A percentile compares a stretch with the other conserved stretches of the same genome.
phyloP scores from a whole-genome alignment of 345 rosid species.

The Dimocarpus longan region DNA sequence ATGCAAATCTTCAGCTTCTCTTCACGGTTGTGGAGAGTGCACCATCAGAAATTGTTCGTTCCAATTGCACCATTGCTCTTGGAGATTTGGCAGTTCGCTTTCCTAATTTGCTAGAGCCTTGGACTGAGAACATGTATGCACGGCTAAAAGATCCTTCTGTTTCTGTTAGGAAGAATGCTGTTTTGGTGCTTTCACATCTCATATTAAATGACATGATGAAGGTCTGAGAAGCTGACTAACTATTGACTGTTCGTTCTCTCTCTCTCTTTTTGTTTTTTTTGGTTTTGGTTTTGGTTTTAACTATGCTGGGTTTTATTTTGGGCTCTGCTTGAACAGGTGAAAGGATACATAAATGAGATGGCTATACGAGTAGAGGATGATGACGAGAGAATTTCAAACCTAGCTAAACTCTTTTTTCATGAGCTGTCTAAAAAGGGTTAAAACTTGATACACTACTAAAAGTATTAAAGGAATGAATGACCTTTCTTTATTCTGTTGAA shows the following conservation, averaged over 20 bases:
- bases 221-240: conserved; percentile 43
- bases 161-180: conserved; percentile 95
- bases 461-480: conserved; percentile 2
- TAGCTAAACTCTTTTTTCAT: conserved; percentile 87
- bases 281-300: neutral
- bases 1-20: conserved; percentile 94
- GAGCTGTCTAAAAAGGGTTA: conserved; percentile 97
- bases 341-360: conserved; percentile 95
- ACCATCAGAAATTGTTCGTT: conserved; percentile 89
- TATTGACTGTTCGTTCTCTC: conserved; percentile 22
- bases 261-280: no score
- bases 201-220: conserved; percentile 99
- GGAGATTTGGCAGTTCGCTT: conserved; percentile 98
- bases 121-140: conserved; percentile 96
- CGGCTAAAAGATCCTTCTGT: conserved; percentile 73
- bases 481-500: conserved; percentile 6
- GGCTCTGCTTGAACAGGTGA: conserved; percentile 62
- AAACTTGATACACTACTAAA: conserved; percentile 12
- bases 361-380: conserved; percentile 83
- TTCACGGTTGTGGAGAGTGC: conserved; percentile 95
- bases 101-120: conserved; percentile 93
- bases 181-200: conserved; percentile 96
- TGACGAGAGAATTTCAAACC: conserved; percentile 85
- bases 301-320: conserved; percentile 29
- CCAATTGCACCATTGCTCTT: conserved; percentile 92